Evolutionary conservation across 306 rosid genomes (phyloP).

Genomic region (Cicer bijugum): DNA sequence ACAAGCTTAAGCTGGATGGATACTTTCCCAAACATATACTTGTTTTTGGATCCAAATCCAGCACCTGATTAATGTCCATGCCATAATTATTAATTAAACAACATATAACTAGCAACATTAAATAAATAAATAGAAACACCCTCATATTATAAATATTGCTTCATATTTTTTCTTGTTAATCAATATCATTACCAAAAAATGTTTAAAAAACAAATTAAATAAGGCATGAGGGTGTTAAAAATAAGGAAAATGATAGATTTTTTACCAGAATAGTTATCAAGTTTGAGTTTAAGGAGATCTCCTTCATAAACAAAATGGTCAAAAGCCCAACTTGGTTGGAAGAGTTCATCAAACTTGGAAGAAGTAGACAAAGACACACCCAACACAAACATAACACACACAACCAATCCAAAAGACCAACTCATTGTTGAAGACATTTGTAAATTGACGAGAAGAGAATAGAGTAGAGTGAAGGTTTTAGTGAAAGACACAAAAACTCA

Average conservation of each 20-base stretch:
- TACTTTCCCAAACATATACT: constrained; percentile 86
- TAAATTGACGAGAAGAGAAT: background rate
- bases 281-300: constrained; percentile 75
- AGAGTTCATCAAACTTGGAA: constrained; percentile 75
- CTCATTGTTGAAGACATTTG: constrained; percentile 31
- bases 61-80: constrained; percentile 61
- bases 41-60: constrained; percentile 83
- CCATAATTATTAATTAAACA: background rate
- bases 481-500: background rate
- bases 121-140: no score
- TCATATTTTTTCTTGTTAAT: no score
- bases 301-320: constrained; percentile 79
- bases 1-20: constrained; percentile 82
- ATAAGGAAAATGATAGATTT: background rate
- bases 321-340: constrained; percentile 81
- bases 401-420: constrained; percentile 36
- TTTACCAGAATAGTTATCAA: constrained; percentile 78
- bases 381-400: constrained; percentile 49
- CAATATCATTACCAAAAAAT: no score
- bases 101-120: no score
- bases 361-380: constrained; percentile 53
- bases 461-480: constrained; percentile 45
- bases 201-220: no score
- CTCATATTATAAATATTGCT: no score
- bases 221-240: background rate